Conservation (phyloP, 371 early-diverging fungal species). For the Sporodiniella umbellata region DNA sequence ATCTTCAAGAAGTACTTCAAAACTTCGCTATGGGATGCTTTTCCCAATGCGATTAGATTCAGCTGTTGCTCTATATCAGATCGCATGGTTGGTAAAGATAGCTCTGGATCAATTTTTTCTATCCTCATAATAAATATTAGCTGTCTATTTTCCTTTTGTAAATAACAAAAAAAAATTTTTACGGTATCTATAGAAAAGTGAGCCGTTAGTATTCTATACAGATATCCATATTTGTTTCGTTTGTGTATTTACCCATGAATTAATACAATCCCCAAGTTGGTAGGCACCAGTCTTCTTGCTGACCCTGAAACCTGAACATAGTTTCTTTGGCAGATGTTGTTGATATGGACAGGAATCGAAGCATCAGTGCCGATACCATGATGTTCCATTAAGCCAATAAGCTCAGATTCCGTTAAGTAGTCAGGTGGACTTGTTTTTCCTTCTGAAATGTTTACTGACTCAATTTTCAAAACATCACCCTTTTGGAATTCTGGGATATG, state of each 20-base stretch:
- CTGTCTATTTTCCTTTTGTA: not conserved
- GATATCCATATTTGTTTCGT: not conserved
- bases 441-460: slow-evolving; percentile 29
- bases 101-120: slow-evolving; percentile 55
- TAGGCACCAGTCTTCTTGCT: slow-evolving; percentile 41
- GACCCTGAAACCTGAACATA: slow-evolving; percentile 51
- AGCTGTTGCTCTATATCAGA: slow-evolving; percentile 53
- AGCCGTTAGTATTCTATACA: not conserved
- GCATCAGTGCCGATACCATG: slow-evolving; percentile 84
- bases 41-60: slow-evolving; percentile 45
- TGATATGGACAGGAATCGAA: slow-evolving; percentile 75
- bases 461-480: slow-evolving; percentile 27
- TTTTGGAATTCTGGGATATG: slow-evolving; percentile 44
- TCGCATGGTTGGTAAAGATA: slow-evolving; percentile 52
- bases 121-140: not conserved
- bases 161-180: slow-evolving; percentile 7
- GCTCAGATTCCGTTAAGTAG: slow-evolving; percentile 67
- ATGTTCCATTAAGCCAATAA: slow-evolving; percentile 65
- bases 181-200: slow-evolving; percentile 24
- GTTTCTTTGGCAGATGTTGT: slow-evolving; percentile 64
- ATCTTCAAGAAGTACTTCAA: slow-evolving; percentile 40
- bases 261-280: slow-evolving; percentile 50
- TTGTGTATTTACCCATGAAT: slow-evolving; percentile 54
- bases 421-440: slow-evolving; percentile 66
- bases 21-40: slow-evolving; percentile 38